Percentiles rank a stretch among this genome's conserved stretches.
Evolutionary conservation across 768 basidiomycete genomes (phyloP).

Genomic region (Leccinum rimulosum): DNA sequence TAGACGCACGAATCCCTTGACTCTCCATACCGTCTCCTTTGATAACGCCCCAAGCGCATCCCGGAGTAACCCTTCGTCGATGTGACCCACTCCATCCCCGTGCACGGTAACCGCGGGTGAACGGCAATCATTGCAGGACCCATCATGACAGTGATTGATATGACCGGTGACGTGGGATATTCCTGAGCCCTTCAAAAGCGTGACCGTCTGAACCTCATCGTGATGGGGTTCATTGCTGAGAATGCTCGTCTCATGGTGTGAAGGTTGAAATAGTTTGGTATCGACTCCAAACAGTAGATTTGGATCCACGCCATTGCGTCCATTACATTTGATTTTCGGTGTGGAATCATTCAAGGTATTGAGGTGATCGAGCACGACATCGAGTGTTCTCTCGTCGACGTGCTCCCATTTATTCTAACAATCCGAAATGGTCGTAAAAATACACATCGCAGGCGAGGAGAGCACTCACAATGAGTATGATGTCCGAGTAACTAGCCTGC

Average conservation of each 20-base stretch:
- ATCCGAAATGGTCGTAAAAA: conserved; percentile 3
- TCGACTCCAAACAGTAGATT: conserved; percentile 86
- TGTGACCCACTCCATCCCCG: conserved; percentile 7
- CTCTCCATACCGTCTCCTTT: conserved; percentile 73
- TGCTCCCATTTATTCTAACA: conserved; percentile 88
- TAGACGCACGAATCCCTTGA: conserved; percentile 82
- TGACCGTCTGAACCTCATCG: conserved; percentile 84
- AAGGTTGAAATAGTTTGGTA: conserved; percentile 64
- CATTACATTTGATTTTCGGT: conserved; percentile 74
- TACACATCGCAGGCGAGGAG: not conserved
- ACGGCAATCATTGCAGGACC: conserved; percentile 4
- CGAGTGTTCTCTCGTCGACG: conserved; percentile 72
- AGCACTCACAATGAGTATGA: conserved; percentile 72
- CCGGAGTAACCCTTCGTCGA: conserved; percentile 37
- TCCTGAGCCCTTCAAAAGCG: conserved; percentile 47
- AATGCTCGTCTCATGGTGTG: not conserved
- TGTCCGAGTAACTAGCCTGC: conserved; percentile 94
- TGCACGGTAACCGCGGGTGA: not conserved
- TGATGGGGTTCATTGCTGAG: conserved; percentile 45
- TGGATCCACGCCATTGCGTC: conserved; percentile 67
- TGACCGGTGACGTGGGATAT: conserved; percentile 16
- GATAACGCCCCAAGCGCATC: conserved; percentile 51
- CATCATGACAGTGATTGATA: conserved; percentile 18
- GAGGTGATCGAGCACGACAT: conserved; percentile 83
- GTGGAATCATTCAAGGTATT: conserved; percentile 88